phyloP scores from a whole-genome alignment of 2,329 filamentous ascomycete genomes.

The Didymella exigua region DNA sequence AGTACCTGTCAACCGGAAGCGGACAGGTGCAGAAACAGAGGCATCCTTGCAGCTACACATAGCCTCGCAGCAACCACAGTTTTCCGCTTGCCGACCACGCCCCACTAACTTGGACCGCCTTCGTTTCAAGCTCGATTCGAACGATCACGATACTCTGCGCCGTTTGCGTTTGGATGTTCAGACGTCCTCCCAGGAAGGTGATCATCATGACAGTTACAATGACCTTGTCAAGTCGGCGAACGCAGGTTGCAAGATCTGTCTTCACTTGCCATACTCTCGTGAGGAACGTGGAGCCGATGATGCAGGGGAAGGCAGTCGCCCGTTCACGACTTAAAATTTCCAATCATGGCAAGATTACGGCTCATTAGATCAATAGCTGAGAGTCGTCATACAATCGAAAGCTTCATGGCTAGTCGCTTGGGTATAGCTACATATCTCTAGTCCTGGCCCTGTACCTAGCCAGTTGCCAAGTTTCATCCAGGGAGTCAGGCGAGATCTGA shows the following conservation, averaged over 20 bases:
- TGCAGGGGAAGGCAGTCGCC: neutral
- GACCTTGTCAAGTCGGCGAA: neutral
- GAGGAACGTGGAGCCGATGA: neutral
- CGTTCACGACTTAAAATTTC: neutral
- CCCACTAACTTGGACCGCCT: too few relatives aligned
- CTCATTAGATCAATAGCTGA: too few relatives aligned
- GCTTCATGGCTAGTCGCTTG: neutral
- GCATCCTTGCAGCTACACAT: too few relatives aligned
- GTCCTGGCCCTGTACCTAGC: neutral
- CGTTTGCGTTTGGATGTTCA: neutral
- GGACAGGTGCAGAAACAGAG: too few relatives aligned
- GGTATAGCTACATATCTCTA: neutral
- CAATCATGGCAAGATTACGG: too few relatives aligned
- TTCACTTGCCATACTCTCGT: neutral
- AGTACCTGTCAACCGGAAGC: too few relatives aligned
- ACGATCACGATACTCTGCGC: neutral
- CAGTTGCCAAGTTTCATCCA: neutral
- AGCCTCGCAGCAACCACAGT: too few relatives aligned
- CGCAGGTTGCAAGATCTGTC: neutral
- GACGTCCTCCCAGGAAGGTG: neutral
- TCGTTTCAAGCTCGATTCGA: neutral
- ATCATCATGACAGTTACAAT: neutral
- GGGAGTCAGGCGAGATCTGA: neutral
- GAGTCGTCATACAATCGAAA: neutral
- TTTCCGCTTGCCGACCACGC: too few relatives aligned